Percentiles rank a stretch among this genome's conserved stretches.
Evolutionary conservation across 768 basidiomycete species (phyloP).

Genomic region (Lentinula aciculospora): DNA sequence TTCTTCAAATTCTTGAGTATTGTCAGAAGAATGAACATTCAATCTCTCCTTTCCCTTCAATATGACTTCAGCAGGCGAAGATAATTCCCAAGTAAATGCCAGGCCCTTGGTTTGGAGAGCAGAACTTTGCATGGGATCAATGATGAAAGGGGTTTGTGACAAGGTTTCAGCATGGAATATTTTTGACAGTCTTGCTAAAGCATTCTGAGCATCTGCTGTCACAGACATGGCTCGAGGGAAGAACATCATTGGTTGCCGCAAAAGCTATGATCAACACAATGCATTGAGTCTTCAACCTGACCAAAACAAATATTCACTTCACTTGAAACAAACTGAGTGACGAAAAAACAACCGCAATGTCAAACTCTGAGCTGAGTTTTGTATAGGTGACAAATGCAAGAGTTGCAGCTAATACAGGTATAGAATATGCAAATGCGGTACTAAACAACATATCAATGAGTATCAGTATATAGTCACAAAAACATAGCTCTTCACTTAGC

Average conservation of each 20-base stretch:
- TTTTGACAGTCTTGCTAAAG: slow-evolving; percentile 41
- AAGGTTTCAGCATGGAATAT: slow-evolving; percentile 55
- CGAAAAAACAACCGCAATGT: slow-evolving; percentile 65
- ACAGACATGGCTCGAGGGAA: slow-evolving; percentile 59
- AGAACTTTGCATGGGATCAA: slow-evolving; percentile 38
- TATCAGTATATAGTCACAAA: too few relatives aligned
- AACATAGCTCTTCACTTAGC: slow-evolving; percentile 37
- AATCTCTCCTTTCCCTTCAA: neutral
- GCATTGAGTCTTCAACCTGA: neutral
- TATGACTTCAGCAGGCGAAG: neutral
- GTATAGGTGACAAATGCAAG: slow-evolving; percentile 66
- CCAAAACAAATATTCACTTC: slow-evolving; percentile 4
- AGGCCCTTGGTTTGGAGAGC: slow-evolving; percentile 50
- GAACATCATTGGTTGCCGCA: slow-evolving; percentile 68
- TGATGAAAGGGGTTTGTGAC: slow-evolving; percentile 29
- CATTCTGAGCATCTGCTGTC: slow-evolving; percentile 60
- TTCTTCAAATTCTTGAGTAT: slow-evolving; percentile 8
- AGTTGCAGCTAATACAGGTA: slow-evolving; percentile 61
- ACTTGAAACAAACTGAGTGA: slow-evolving; percentile 59
- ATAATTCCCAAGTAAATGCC: slow-evolving; percentile 62
- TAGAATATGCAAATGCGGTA: slow-evolving; percentile 49
- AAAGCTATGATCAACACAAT: slow-evolving; percentile 29
- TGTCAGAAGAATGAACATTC: neutral
- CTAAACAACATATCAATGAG: slow-evolving; percentile 19
- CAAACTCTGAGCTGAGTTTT: slow-evolving; percentile 43